Base-by-base conservation (phyloP, 345 rosid genomes). In the thale cress (Arabidopsis thaliana) region DNA sequence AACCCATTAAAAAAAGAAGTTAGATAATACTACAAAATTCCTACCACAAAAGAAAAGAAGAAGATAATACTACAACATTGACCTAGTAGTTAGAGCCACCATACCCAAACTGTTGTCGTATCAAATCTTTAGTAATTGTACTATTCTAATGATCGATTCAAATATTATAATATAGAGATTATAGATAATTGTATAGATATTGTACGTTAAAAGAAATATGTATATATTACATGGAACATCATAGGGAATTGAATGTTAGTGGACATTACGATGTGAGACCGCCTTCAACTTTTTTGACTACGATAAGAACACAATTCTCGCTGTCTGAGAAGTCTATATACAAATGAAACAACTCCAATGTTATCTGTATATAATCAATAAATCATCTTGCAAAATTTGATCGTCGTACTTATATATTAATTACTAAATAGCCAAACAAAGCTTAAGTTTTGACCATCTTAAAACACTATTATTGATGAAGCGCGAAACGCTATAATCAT, bases 201-300 rank as follows among this genome's bases (percentile, higher is more conserved):
- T 49, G 53, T 16, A 49, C 28, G 28, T 49, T 16, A 48, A 46
- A n/a, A 6, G 8, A 16, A 44, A 1, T 44, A 13, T 44, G 2
- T 46, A 2, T 42, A 23, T 50, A 50, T 23, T 23, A 44, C 74
- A 69, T 64, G 80, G 46, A 82, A 84, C 85, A 79, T 80, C 82
- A 73, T 87, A 65, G 86, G 94, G 86, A 85, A 89, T 87, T 83
- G 89, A 33, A 71, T 61, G 61, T 66, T 59, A 63, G 66, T 59
- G 74, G 75, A 78, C 73, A 77, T 55, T 69, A 76, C 80, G 64
- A 71, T 77, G 80, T 77, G 80, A 77, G 76, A 77, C 69, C 58
- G 41, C 70, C 71, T 30, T 76, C 67, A 70, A 61, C 70, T 34
- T 75, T 51, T 65, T 70, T 80, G 78, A 65, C 79, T 75, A 63